A percentile compares a stretch with the other conserved stretches of the same genome.
Evolutionary conservation across 2,329 filamentous ascomycete genomes (phyloP).

Genomic region (Cladosporium velox): DNA sequence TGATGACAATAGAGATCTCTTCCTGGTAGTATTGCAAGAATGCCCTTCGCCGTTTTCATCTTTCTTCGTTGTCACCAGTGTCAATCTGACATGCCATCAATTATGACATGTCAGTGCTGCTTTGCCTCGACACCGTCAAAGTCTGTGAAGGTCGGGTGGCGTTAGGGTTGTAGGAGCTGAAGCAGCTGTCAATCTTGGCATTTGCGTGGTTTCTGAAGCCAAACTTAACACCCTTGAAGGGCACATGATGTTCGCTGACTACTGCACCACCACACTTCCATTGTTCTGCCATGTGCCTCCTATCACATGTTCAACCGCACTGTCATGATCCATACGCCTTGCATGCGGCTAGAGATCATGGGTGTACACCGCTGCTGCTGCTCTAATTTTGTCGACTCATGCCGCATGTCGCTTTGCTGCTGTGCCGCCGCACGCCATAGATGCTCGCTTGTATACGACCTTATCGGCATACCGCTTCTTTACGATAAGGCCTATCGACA

Average conservation of each 20-base stretch:
- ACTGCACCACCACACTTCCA: not conserved
- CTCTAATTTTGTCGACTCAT: conserved; percentile 4
- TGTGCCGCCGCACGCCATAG: conserved; percentile 1
- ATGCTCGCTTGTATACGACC: not conserved
- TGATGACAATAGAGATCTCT: not conserved
- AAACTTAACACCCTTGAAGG: not conserved
- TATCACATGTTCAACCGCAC: conserved; percentile 9
- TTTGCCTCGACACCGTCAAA: conserved; percentile 10
- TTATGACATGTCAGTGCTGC: not conserved
- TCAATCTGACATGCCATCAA: conserved; percentile 1
- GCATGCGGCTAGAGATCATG: conserved; percentile 1
- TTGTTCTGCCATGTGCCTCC: conserved; percentile 10
- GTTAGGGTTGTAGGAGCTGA: conserved; percentile 3
- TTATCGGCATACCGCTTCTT: not conserved
- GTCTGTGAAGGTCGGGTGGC: conserved; percentile 2
- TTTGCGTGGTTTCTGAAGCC: conserved; percentile 2
- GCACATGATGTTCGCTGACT: conserved; percentile 3
- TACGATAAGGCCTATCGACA: not conserved
- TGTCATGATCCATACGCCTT: not conserved
- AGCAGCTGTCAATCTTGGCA: conserved; percentile 6
- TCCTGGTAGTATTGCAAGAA: not conserved
- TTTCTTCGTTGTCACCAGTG: not conserved
- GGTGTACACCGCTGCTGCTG: not conserved
- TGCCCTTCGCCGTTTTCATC: not conserved
- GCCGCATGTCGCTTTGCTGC: not conserved